Evolutionary conservation across 208 protist species (phyloP).

Genomic region (Plasmodiophora brassicae): DNA sequence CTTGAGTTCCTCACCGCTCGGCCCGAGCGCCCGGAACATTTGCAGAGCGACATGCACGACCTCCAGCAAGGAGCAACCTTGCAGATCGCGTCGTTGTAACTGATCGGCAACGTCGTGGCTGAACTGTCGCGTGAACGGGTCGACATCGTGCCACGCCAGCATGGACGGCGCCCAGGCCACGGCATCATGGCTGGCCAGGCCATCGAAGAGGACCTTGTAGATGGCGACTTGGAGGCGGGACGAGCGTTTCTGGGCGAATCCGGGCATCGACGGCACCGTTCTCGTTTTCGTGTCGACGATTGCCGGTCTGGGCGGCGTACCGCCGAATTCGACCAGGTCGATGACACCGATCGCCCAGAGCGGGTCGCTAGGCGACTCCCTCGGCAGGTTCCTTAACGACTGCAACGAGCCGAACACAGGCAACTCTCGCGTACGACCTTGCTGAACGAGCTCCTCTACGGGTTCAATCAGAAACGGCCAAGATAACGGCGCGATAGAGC

Average conservation of each 20-base stretch:
- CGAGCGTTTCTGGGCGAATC: conserved; percentile 21
- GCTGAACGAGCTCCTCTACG: neutral
- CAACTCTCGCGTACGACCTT: neutral
- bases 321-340: neutral
- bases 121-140: neutral
- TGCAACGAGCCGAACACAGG: neutral
- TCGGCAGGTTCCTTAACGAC: neutral
- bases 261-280: conserved; percentile 5
- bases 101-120: neutral
- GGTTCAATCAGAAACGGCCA: too few relatives aligned
- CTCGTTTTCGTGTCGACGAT: neutral
- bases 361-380: neutral
- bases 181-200: neutral
- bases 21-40: neutral
- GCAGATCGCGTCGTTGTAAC: neutral
- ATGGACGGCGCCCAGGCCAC: neutral
- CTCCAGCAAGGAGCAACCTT: neutral
- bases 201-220: conserved; percentile 14
- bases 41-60: neutral
- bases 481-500: too few relatives aligned
- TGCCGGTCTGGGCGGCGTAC: neutral
- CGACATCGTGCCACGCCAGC: neutral
- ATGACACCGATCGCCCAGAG: conserved; percentile 5
- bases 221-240: neutral
- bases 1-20: neutral